Evolutionary conservation across 371 early-diverging fungal genomes (phyloP).

Genomic region (Mucor irregularis): DNA sequence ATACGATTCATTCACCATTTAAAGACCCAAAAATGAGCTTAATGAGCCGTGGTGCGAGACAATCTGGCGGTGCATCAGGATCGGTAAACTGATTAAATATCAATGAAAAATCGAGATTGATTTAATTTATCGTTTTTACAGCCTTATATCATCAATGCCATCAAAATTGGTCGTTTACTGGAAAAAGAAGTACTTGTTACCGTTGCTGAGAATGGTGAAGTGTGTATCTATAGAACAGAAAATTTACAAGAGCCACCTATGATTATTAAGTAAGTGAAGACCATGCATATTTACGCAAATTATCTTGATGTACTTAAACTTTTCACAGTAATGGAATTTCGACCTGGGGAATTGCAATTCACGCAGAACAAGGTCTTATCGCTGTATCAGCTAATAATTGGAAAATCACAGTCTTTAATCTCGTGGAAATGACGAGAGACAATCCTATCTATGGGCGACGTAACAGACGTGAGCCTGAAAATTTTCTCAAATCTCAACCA

Average conservation of each 20-base stretch:
- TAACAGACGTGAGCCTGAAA: neutral
- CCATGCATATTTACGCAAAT: too few species aligned
- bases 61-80: slow-evolving; percentile 13
- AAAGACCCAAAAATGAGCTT: slow-evolving; percentile 18
- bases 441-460: slow-evolving; percentile 19
- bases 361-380: slow-evolving; percentile 49
- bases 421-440: slow-evolving; percentile 27
- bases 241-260: slow-evolving; percentile 46
- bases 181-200: slow-evolving; percentile 53
- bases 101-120: neutral
- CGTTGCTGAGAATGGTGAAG: slow-evolving; percentile 53
- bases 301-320: too few species aligned
- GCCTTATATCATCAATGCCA: slow-evolving; percentile 57
- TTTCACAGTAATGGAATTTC: slow-evolving; percentile 33
- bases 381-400: slow-evolving; percentile 66
- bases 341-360: slow-evolving; percentile 68
- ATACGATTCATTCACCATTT: slow-evolving; percentile 21
- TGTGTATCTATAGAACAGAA: slow-evolving; percentile 54
- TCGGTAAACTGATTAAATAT: slow-evolving; percentile 12
- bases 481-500: slow-evolving; percentile 13
- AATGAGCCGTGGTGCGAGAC: slow-evolving; percentile 11
- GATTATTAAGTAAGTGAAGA: slow-evolving; percentile 26
- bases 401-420: slow-evolving; percentile 55
- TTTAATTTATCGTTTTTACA: neutral
- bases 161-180: slow-evolving; percentile 51